A percentile compares a stretch with the other conserved stretches of the same genome.
Evolutionary conservation across 148 eudicot genomes (phyloP).

Genomic region (Bassia scoparia): DNA sequence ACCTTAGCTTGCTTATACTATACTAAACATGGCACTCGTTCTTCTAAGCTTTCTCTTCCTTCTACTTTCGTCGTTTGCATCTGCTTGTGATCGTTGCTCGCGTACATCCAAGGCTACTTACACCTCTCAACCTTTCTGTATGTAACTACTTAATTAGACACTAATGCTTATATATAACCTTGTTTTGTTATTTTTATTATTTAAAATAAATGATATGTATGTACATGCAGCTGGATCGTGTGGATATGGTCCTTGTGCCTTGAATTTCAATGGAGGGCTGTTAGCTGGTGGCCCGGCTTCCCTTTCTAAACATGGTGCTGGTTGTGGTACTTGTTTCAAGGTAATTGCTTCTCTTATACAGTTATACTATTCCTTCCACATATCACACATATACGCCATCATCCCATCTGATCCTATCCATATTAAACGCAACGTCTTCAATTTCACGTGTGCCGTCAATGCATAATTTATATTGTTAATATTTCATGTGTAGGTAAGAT

Average conservation of each 20-base stretch:
- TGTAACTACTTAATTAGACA: no score
- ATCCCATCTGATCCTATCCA: no score
- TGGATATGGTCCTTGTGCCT: slow-evolving; percentile 68
- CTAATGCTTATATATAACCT: no score
- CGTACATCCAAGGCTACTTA: slow-evolving; percentile 60
- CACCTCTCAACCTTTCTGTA: slow-evolving; percentile 16
- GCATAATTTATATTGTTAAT: no score
- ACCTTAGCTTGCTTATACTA: no score
- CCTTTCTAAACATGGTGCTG: slow-evolving; percentile 61
- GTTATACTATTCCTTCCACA: no score
- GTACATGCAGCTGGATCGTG: slow-evolving; percentile 66
- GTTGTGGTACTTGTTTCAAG: slow-evolving; percentile 85
- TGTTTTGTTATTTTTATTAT: no score
- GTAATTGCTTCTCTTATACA: no score
- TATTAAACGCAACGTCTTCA: no score
- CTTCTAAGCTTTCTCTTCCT: slow-evolving; percentile 13
- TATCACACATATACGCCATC: no score
- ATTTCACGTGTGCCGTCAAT: no score
- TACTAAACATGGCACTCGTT: slow-evolving; percentile 7
- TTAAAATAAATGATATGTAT: no score
- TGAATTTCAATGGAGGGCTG: slow-evolving; percentile 45
- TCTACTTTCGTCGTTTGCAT: slow-evolving; percentile 39
- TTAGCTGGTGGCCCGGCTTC: slow-evolving; percentile 65
- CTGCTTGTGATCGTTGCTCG: slow-evolving; percentile 62
- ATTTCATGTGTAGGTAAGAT: slow-evolving; percentile 61